A percentile compares a stretch with the other conserved stretches of the same genome.
phyloP scores from a whole-genome alignment of 371 early-diverging fungal genomes.

The Rhizopus arrhizus region DNA sequence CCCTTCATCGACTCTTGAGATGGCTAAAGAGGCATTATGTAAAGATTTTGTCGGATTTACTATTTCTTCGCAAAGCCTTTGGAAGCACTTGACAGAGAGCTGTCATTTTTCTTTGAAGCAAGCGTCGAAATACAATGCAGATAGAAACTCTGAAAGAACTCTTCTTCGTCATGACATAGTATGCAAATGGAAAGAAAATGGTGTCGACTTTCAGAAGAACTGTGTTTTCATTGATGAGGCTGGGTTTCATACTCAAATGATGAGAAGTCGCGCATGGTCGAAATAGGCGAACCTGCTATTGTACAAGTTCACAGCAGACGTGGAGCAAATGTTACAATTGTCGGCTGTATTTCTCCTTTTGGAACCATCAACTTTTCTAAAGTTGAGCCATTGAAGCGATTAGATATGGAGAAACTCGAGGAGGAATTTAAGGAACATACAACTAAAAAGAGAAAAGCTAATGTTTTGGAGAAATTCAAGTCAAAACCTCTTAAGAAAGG shows the following conservation, averaged over 20 bases:
- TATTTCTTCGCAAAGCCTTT: constrained; percentile 14
- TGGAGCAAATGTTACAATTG: constrained; percentile 13
- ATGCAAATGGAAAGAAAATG: constrained; percentile 6
- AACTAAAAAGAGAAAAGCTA: constrained; percentile 15
- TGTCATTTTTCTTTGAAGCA: constrained; percentile 16
- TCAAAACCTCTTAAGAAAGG: constrained; percentile 10
- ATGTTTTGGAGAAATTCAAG: constrained; percentile 8
- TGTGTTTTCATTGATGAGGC: neutral
- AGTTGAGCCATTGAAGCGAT: constrained; percentile 8
- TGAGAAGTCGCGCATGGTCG: constrained; percentile 11
- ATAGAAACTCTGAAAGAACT: constrained; percentile 19
- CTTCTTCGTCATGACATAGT: constrained; percentile 10
- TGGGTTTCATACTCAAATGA: constrained; percentile 9
- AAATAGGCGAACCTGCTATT: constrained; percentile 6
- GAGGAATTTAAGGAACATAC: constrained; percentile 12
- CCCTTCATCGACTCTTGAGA: constrained; percentile 15
- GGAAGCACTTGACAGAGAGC: constrained; percentile 14
- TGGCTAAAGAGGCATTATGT: constrained; percentile 13
- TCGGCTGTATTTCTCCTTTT: constrained; percentile 18
- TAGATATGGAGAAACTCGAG: constrained; percentile 10
- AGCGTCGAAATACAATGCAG: constrained; percentile 17
- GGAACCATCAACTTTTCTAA: no score
- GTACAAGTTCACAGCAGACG: constrained; percentile 12
- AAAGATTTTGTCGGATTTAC: constrained; percentile 7
- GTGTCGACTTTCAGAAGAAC: constrained; percentile 11